phyloP scores from a whole-genome alignment of 306 rosid species.

The Dryas alaskensis region DNA sequence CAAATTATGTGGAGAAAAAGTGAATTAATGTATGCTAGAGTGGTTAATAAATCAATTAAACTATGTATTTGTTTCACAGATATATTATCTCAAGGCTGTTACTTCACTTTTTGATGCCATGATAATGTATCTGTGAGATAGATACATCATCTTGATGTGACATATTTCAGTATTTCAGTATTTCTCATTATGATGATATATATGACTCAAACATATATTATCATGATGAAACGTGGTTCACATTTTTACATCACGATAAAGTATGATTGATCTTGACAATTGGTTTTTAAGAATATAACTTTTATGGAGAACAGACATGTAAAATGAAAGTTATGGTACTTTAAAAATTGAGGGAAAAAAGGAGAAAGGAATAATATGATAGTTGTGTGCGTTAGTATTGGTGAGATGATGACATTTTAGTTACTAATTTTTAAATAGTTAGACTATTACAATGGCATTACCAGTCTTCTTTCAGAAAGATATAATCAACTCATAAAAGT shows the following conservation, averaged over 20 bases:
- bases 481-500: background rate
- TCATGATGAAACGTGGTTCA: background rate
- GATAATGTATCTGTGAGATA: too few relatives aligned
- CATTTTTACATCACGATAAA: background rate
- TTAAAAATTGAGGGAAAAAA: background rate
- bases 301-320: background rate
- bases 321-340: background rate
- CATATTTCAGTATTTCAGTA: too few relatives aligned
- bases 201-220: background rate
- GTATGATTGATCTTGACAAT: background rate
- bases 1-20: background rate
- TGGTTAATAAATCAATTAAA: too few relatives aligned
- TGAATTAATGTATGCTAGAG: background rate
- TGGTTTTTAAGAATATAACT: background rate
- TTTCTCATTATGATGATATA: too few relatives aligned
- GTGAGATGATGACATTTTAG: background rate
- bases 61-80: too few relatives aligned
- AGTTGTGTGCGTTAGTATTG: background rate
- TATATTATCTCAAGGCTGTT: too few relatives aligned
- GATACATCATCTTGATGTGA: too few relatives aligned
- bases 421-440: background rate
- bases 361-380: background rate
- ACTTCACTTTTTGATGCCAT: too few relatives aligned
- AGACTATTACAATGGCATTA: background rate
- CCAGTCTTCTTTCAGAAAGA: background rate